phyloP scores from a whole-genome alignment of 441 rosid genomes.

The Populus hybrid region DNA sequence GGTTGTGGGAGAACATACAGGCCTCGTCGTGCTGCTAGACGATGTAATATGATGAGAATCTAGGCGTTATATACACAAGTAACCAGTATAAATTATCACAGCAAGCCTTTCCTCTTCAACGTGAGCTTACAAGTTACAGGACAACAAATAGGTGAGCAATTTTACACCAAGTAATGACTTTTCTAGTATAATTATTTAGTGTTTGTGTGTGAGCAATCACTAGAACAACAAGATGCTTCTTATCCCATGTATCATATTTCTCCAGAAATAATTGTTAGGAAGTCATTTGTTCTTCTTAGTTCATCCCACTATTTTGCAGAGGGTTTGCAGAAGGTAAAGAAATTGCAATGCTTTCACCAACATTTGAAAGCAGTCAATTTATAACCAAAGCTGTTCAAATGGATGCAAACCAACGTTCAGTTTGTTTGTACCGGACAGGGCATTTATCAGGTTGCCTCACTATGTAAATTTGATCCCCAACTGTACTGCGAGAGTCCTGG shows the following conservation, averaged over 20 bases:
- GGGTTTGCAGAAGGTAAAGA: background rate
- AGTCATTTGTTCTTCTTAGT: background rate
- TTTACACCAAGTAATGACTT: background rate
- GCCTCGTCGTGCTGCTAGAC: background rate
- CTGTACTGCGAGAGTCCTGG: conserved; percentile 32
- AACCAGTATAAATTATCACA: background rate
- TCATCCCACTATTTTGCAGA: background rate
- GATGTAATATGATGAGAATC: background rate
- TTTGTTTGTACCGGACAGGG: background rate
- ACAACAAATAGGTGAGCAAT: background rate
- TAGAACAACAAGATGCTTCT: background rate
- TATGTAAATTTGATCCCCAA: conserved; percentile 44
- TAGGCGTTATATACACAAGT: background rate
- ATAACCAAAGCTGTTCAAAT: conserved; percentile 6
- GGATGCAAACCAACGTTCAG: conserved; percentile 9
- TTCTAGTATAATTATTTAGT: background rate
- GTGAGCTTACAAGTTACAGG: background rate
- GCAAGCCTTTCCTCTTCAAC: background rate
- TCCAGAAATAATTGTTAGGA: background rate
- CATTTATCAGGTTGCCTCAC: conserved; percentile 48
- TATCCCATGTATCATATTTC: background rate
- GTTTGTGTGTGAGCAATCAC: background rate
- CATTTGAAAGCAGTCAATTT: background rate
- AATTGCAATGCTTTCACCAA: background rate
- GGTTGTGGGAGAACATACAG: background rate